These are phyloP conservation scores for Kluyveromyces marxianus DNA, from an alignment of 1,139 yeast species.

Conservation along the genomic window DNA sequence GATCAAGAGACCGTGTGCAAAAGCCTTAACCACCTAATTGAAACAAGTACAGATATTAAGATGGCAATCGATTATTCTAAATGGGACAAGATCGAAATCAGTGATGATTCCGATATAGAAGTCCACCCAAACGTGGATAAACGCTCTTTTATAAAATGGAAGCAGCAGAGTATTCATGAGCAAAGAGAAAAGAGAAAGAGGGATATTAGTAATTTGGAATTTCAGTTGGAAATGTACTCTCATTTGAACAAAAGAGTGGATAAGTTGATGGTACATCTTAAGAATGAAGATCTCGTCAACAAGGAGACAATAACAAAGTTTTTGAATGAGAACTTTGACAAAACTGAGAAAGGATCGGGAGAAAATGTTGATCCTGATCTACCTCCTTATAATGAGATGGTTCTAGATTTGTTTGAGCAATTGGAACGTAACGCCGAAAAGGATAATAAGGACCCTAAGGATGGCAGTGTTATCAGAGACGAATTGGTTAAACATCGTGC, in stretches of 20 bases:
- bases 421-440: conserved; percentile 51
- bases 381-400: conserved; percentile 87
- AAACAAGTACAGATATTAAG: background rate
- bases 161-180: conserved; percentile 94
- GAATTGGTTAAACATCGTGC: conserved; percentile 51
- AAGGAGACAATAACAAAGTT: conserved; percentile 36
- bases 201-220: conserved; percentile 66
- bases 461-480: conserved; percentile 37
- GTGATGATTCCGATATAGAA: conserved; percentile 94
- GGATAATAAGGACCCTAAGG: conserved; percentile 38
- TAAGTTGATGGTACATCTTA: conserved; percentile 36
- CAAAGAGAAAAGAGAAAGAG: conserved; percentile 73
- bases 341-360: conserved; percentile 43
- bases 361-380: conserved; percentile 56
- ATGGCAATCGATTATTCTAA: conserved; percentile 91
- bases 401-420: conserved; percentile 78
- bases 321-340: conserved; percentile 47
- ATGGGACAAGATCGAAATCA: conserved; percentile 93
- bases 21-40: too few species aligned
- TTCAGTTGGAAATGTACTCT: conserved; percentile 70
- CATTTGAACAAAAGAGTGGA: conserved; percentile 70
- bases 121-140: conserved; percentile 99
- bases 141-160: conserved; percentile 87
- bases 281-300: conserved; percentile 38
- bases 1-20: too few species aligned